These are phyloP conservation scores for Phascolomyces articulosus DNA, from an alignment of 371 early-diverging fungal species.

Conservation along the genomic window DNA sequence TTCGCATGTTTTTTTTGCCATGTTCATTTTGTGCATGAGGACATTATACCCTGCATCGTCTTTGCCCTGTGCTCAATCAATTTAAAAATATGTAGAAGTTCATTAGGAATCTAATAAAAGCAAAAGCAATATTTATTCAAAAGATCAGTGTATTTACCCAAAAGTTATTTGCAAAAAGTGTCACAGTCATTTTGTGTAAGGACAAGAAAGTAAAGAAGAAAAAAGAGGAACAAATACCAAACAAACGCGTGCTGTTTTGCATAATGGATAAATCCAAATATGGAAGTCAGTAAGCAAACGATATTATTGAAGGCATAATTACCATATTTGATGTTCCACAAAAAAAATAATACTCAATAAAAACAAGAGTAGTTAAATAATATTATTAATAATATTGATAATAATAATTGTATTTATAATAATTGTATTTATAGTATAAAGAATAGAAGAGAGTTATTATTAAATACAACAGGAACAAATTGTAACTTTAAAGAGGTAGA, in stretches of 20 bases:
- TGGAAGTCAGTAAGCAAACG: neutral
- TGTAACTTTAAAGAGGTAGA: neutral
- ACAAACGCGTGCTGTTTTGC: neutral
- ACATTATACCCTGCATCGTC: slow-evolving; percentile 87
- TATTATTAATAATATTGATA: too few relatives aligned
- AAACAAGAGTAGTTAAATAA: too few relatives aligned
- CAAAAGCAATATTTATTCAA: too few relatives aligned
- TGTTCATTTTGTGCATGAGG: slow-evolving; percentile 79
- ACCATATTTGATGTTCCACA: too few relatives aligned
- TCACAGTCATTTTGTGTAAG: neutral
- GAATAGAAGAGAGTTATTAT: too few relatives aligned
- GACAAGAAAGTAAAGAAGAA: neutral
- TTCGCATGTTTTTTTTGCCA: slow-evolving; percentile 83
- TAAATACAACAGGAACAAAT: too few relatives aligned
- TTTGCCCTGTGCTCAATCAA: slow-evolving; percentile 71
- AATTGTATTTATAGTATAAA: too few relatives aligned
- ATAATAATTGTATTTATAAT: too few relatives aligned
- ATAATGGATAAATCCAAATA: neutral
- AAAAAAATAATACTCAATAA: too few relatives aligned
- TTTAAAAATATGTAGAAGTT: too few relatives aligned
- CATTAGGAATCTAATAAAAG: too few relatives aligned
- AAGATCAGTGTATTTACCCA: slow-evolving; percentile 43
- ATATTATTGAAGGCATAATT: too few relatives aligned
- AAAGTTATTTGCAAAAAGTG: slow-evolving; percentile 46
- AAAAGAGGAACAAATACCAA: neutral